Conservation (phyloP, 176 grass and related monocot species). For the Triticum monococcum region DNA sequence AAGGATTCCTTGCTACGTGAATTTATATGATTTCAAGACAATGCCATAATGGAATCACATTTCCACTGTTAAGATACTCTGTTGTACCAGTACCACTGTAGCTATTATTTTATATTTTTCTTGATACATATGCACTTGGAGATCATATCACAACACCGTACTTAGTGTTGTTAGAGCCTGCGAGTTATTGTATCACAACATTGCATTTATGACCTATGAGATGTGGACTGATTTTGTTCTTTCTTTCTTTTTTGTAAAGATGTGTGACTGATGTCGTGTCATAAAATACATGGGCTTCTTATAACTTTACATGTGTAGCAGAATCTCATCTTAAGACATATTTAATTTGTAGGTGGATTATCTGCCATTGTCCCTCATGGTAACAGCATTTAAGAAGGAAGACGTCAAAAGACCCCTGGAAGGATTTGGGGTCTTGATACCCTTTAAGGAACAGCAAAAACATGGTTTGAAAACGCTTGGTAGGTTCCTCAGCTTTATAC, state of each 20-base stretch:
- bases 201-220: slow-evolving; percentile 3
- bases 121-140: not conserved
- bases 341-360: slow-evolving; percentile 72
- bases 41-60: not conserved
- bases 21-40: not conserved
- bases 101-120: not conserved
- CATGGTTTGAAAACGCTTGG: slow-evolving; percentile 88
- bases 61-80: slow-evolving; percentile 4
- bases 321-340: not conserved
- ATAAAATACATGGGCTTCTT: not conserved
- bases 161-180: not conserved
- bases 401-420: slow-evolving; percentile 80
- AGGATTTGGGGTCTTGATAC: slow-evolving; percentile 93
- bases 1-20: not conserved
- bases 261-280: not conserved
- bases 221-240: not conserved
- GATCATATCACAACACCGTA: not conserved
- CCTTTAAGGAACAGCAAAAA: slow-evolving; percentile 88
- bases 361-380: slow-evolving; percentile 80
- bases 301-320: not conserved
- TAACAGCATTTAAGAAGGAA: slow-evolving; percentile 96
- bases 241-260: not conserved
- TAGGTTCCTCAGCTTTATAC: slow-evolving; percentile 40
- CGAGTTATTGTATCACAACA: not conserved
- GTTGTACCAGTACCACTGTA: not conserved